Conservation (phyloP, 2,329 filamentous ascomycete genomes). For the Colletotrichum limetticola region DNA sequence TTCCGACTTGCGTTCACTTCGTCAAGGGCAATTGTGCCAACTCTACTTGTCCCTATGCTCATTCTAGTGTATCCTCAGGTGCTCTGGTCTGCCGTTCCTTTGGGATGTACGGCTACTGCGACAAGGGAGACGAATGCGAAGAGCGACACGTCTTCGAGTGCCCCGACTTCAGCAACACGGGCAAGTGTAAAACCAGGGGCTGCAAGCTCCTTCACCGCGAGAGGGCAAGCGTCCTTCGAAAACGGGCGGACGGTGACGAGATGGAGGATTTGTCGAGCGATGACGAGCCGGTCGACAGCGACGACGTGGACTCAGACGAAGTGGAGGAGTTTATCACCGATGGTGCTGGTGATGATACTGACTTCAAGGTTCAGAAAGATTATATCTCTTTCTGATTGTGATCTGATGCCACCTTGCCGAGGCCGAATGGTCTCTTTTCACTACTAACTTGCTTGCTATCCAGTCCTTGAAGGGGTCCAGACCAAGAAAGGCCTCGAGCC, state of each 20-base stretch:
- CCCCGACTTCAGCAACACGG: conserved; percentile 93
- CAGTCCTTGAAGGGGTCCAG: conserved; percentile 18
- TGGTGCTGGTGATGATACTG: conserved; percentile 63
- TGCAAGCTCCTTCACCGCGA: conserved; percentile 91
- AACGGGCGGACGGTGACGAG: conserved; percentile 65
- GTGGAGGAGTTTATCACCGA: conserved; percentile 72
- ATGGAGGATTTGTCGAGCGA: conserved; percentile 82
- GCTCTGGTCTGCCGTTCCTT: conserved; percentile 87
- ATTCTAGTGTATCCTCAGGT: conserved; percentile 80
- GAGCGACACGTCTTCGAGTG: conserved; percentile 93
- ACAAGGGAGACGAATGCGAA: conserved; percentile 79
- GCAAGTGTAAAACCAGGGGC: conserved; percentile 81
- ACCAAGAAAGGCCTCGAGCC: not conserved
- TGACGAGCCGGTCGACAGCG: conserved; percentile 76
- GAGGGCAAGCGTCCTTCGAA: conserved; percentile 82
- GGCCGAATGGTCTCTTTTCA: not conserved
- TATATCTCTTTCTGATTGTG: conserved; percentile 59
- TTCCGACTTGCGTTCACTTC: conserved; percentile 90
- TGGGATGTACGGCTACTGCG: conserved; percentile 88
- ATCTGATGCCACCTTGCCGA: conserved; percentile 26
- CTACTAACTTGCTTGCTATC: conserved; percentile 35
- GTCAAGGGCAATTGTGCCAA: conserved; percentile 91
- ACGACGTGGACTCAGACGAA: conserved; percentile 83
- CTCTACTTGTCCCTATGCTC: conserved; percentile 84
- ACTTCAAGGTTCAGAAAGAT: conserved; percentile 68